Conservation (phyloP, 352 stramenopile genomes). For the Phytopythium vexans region DNA sequence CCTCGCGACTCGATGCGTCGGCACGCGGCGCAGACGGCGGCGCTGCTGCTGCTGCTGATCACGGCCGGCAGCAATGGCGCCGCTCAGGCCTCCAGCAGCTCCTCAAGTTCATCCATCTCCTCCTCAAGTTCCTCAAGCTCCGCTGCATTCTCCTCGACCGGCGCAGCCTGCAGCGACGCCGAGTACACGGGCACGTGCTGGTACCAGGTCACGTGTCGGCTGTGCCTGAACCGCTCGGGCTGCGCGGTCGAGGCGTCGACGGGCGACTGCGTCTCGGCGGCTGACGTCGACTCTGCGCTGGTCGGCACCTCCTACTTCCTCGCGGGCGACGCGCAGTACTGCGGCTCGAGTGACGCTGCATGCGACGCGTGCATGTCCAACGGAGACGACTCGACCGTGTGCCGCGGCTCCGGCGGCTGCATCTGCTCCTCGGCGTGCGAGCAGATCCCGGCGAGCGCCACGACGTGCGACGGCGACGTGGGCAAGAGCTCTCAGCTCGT, state of each 20-base stretch:
- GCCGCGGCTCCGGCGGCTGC: constrained; percentile 16
- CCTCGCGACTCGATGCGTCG: too few species aligned
- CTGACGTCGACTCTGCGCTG: constrained; percentile 7
- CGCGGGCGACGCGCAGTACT: constrained; percentile 17
- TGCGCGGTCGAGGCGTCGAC: constrained; percentile 40
- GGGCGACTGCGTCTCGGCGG: constrained; percentile 28
- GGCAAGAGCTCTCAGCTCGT: background rate
- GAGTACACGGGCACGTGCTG: constrained; percentile 10
- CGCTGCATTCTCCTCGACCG: background rate
- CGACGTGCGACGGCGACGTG: background rate
- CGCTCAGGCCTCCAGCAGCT: too few species aligned
- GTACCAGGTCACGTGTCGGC: constrained; percentile 12
- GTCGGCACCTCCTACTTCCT: constrained; percentile 20
- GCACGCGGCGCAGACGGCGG: too few species aligned
- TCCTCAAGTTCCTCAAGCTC: constrained; percentile 1
- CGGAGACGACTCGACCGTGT: constrained; percentile 9
- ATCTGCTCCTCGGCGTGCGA: constrained; percentile 25
- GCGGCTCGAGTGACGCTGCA: constrained; percentile 16
- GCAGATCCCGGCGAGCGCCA: background rate
- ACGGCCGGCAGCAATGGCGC: too few species aligned
- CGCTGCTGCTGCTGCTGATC: too few species aligned
- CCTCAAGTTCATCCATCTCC: constrained; percentile 2
- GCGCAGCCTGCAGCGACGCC: constrained; percentile 3
- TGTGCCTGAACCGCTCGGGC: constrained; percentile 14
- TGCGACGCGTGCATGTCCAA: constrained; percentile 14